Evolutionary conservation across 257 asterid species (phyloP).

Genomic region (Leptodermis oblonga): DNA sequence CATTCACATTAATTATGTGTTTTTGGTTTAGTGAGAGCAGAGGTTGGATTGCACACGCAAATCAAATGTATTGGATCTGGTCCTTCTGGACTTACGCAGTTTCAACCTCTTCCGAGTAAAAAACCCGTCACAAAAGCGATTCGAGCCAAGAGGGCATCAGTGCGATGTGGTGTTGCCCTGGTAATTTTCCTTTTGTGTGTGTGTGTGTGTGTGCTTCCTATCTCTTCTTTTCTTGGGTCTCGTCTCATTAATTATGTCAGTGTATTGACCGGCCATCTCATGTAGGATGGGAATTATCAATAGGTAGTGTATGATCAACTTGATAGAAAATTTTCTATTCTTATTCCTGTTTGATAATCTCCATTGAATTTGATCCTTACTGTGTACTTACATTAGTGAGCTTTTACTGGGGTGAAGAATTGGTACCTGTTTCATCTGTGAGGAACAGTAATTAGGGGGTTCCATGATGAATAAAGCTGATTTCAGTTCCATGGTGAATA

Average conservation of each 20-base stretch:
- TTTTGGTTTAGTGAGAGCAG: slow-evolving; percentile 32
- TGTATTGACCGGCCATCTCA: neutral
- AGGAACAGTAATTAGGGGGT: neutral
- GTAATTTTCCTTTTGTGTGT: slow-evolving; percentile 38
- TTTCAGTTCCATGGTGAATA: too few species aligned
- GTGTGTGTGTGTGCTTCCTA: neutral
- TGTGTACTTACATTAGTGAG: too few species aligned
- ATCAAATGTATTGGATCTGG: slow-evolving; percentile 21
- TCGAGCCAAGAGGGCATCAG: slow-evolving; percentile 32
- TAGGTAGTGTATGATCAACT: neutral
- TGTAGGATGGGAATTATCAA: neutral
- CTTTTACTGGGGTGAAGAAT: too few species aligned
- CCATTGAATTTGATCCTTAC: neutral
- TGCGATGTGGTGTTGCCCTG: slow-evolving; percentile 59
- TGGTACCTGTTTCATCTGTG: neutral
- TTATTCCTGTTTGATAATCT: neutral
- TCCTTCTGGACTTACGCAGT: slow-evolving; percentile 35
- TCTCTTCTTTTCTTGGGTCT: neutral
- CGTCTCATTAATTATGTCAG: neutral
- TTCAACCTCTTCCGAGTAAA: slow-evolving; percentile 32
- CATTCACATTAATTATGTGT: slow-evolving; percentile 9
- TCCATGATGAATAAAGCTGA: too few species aligned
- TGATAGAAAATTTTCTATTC: neutral
- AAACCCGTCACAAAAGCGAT: slow-evolving; percentile 12
- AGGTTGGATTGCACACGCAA: slow-evolving; percentile 27